Evolutionary conservation across 73 alveolate species (phyloP).

Genomic region (Paramecium biaurelia): DNA sequence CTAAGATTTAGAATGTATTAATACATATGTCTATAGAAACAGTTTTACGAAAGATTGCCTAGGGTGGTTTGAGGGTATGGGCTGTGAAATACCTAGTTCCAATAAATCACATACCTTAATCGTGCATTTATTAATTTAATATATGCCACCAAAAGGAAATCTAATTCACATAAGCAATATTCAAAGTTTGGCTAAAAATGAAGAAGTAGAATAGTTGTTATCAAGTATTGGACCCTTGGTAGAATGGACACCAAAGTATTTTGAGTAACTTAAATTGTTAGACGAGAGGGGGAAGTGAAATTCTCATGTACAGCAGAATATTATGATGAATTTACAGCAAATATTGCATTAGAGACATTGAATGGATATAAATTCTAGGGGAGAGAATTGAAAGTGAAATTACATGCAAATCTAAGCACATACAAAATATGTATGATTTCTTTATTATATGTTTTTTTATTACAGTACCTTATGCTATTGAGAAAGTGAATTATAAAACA

Average conservation of each 20-base stretch:
- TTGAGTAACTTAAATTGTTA: background rate
- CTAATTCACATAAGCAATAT: slow-evolving; percentile 35
- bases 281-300: slow-evolving; percentile 26
- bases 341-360: background rate
- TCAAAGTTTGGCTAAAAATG: slow-evolving; percentile 22
- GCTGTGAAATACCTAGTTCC: slow-evolving; percentile 21
- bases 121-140: background rate
- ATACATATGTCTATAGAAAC: background rate
- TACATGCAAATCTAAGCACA: background rate
- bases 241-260: slow-evolving; percentile 18
- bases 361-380: slow-evolving; percentile 23
- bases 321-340: slow-evolving; percentile 37
- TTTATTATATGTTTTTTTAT: slow-evolving; percentile 3
- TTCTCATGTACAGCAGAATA: slow-evolving; percentile 23
- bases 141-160: background rate
- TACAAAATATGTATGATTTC: slow-evolving; percentile 11
- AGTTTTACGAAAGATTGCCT: background rate
- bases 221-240: slow-evolving; percentile 24
- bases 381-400: slow-evolving; percentile 37
- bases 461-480: slow-evolving; percentile 33
- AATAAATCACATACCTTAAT: slow-evolving; percentile 1
- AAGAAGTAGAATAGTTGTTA: slow-evolving; percentile 6
- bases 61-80: slow-evolving; percentile 13
- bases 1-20: background rate
- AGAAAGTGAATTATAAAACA: slow-evolving; percentile 46